Percentiles rank a stretch among this genome's conserved stretches.
phyloP scores from a whole-genome alignment of 306 rosid genomes.

The Alnus glutinosa region DNA sequence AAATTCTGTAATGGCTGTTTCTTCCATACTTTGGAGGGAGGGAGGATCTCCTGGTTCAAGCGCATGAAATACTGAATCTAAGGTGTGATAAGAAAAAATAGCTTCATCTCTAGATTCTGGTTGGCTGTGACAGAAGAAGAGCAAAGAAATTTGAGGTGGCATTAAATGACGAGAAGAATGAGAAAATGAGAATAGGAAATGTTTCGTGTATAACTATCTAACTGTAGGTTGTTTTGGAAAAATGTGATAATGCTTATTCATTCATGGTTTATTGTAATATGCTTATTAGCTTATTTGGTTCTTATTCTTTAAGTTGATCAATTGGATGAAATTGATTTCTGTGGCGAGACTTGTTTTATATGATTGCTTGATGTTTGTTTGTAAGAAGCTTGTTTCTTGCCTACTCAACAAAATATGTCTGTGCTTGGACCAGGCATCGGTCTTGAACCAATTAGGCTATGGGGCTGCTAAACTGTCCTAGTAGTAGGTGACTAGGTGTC shows the following conservation, averaged over 20 bases:
- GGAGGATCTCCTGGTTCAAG: constrained; percentile 34
- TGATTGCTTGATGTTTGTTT: not conserved
- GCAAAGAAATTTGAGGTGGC: constrained; percentile 9
- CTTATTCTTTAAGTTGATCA: constrained; percentile 27
- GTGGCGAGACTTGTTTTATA: constrained; percentile 13
- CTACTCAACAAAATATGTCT: not conserved
- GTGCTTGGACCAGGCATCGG: not conserved
- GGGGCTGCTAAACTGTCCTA: no score
- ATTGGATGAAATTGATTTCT: constrained; percentile 26
- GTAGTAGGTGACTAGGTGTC: no score
- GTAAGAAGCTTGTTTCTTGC: not conserved
- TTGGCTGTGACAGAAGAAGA: constrained; percentile 23
- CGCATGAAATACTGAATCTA: constrained; percentile 38
- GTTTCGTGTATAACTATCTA: constrained; percentile 28
- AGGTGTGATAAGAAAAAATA: constrained; percentile 27
- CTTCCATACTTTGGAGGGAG: constrained; percentile 34
- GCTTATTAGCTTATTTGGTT: constrained; percentile 30
- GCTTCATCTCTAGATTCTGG: constrained; percentile 30
- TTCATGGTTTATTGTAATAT: constrained; percentile 28
- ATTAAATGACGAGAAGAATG: constrained; percentile 26
- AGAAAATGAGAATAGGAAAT: constrained; percentile 35
- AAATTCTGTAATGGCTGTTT: constrained; percentile 14
- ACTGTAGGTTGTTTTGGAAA: constrained; percentile 29
- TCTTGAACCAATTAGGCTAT: no score
- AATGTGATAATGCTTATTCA: constrained; percentile 28